Percentiles rank a stretch among this genome's conserved stretches.
Evolutionary conservation across 164 flowering plant species (phyloP).

Genomic region (Umbilicus rupestris): DNA sequence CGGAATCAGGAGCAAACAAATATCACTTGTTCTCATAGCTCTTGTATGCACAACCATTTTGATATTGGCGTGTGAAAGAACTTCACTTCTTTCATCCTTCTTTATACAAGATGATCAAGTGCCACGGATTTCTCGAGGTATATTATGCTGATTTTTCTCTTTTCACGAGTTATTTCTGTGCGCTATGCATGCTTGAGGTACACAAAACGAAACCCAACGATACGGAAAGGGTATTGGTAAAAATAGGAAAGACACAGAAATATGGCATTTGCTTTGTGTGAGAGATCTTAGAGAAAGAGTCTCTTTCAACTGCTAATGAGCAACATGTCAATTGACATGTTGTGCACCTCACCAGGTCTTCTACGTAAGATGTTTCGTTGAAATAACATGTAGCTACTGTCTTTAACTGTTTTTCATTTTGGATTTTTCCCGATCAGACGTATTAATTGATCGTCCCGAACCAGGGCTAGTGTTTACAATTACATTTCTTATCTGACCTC

Average conservation of each 20-base stretch:
- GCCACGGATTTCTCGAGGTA: constrained; percentile 41
- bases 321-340: neutral
- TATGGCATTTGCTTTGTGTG: neutral
- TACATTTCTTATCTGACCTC: neutral
- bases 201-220: neutral
- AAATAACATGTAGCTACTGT: neutral
- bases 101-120: constrained; percentile 26
- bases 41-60: constrained; percentile 42
- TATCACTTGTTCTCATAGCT: constrained; percentile 39
- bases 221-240: neutral
- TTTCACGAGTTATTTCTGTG: neutral
- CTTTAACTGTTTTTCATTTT: neutral
- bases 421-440: neutral
- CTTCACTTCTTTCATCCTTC: constrained; percentile 31
- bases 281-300: neutral
- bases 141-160: neutral
- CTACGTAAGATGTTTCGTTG: neutral
- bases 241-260: neutral
- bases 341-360: neutral
- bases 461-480: neutral
- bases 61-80: constrained; percentile 54
- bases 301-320: neutral
- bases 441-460: neutral
- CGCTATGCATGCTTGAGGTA: neutral
- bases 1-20: constrained; percentile 36